Conservation (phyloP, 139 green algal species). For the Chlamydomonas incerta region DNA sequence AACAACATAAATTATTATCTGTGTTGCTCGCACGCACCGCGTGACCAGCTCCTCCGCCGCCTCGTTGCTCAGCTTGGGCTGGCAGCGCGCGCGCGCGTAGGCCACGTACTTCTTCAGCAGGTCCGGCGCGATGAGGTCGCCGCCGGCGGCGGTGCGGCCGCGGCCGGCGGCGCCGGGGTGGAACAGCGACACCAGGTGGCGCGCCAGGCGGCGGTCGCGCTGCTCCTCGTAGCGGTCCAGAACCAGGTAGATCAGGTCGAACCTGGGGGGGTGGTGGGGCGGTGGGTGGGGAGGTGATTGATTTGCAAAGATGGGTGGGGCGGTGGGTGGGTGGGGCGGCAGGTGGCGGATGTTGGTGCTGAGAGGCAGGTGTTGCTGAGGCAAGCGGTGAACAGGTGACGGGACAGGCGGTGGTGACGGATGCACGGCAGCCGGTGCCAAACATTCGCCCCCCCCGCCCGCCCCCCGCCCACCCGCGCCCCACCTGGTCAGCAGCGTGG, state of each 20-base stretch:
- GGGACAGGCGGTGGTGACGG: too few relatives aligned
- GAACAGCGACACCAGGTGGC: slow-evolving; percentile 93
- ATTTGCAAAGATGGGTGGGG: not conserved
- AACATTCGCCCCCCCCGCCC: too few relatives aligned
- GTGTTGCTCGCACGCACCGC: not conserved
- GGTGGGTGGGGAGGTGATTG: too few relatives aligned
- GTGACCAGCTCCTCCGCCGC: slow-evolving; percentile 82
- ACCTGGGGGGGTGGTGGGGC: slow-evolving; percentile 52
- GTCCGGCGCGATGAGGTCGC: slow-evolving; percentile 70
- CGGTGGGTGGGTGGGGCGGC: not conserved
- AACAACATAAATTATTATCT: too few relatives aligned
- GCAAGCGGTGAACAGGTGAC: too few relatives aligned
- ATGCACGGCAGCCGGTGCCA: too few relatives aligned
- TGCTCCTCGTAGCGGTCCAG: slow-evolving; percentile 92
- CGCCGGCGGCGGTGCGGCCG: not conserved
- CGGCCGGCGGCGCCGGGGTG: slow-evolving; percentile 46
- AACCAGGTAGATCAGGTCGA: slow-evolving; percentile 97
- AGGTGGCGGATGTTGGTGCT: not conserved
- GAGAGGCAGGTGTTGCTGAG: too few relatives aligned
- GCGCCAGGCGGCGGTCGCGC: slow-evolving; percentile 87
- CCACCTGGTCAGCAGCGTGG: slow-evolving; percentile 93
- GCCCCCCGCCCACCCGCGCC: too few relatives aligned
- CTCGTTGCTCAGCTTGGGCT: slow-evolving; percentile 82
- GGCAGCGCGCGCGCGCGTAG: slow-evolving; percentile 79
- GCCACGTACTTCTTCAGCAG: slow-evolving; percentile 94